Base-by-base conservation (phyloP, 2,329 filamentous ascomycete species). In the Thermomyces lanuginosus region DNA sequence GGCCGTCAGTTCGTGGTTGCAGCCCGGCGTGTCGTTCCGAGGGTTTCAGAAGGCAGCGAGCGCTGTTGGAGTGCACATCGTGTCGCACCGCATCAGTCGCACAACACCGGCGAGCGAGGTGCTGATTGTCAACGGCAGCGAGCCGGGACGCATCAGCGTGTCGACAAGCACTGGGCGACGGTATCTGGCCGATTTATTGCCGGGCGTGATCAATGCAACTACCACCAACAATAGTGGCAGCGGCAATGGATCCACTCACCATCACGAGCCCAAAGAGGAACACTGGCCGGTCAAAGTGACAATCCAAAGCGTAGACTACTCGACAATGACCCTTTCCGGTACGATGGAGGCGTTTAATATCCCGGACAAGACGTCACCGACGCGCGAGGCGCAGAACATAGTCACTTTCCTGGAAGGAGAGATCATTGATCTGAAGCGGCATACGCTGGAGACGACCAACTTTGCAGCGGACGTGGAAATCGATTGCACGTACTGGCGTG, bases 311-410 rank as follows among this genome's bases (percentile, higher is more conserved):
- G 61, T 76, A 23, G 69, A 77, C 45, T 64, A 63, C 39, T 52
- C 58, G 4, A 57, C 53, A 10, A 72, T 76, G 69, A 69, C 66
- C 1, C 47, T 77, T 10, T 66, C 69, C 12, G 72, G 72, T 3
- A 76, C 70, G 5, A 77, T 77, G 72, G 69, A 75, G 48, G 72
- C 72, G 4, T 75, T 72, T 50, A 72, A 76, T 38, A 71, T 75
- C 8, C 71, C 71, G 2, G 56, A 64, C 33, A 61, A 61, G 29
- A 56, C 60, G 6, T 49, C 51, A 1, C 43, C 47, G 10, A 51
- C 46, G 3, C 48, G 50, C 26, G 49, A 51, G 26, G 54, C 56
- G 9, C 59, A 60, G 32, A n/a, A n/a, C n/a, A 76, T 76, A 30
- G 67, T 68, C 9, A 76, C 71, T 2, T 76, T 70, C 41, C 59